Conservation (phyloP, 306 rosid genomes). For the Quercus cerris region DNA sequence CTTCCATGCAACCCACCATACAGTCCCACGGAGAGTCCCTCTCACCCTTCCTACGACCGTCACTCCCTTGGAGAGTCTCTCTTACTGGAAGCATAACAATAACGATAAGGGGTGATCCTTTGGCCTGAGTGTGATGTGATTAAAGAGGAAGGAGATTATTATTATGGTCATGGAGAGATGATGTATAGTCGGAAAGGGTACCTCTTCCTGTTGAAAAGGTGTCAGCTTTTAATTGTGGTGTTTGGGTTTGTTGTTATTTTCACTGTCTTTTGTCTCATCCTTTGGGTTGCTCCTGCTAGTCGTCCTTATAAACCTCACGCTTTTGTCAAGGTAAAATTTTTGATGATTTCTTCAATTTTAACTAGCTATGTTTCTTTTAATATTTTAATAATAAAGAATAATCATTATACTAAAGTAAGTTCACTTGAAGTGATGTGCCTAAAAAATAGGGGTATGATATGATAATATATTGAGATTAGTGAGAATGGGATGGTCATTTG, state of each 20-base stretch:
- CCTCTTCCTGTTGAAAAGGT: conserved; percentile 31
- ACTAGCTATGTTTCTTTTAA: background rate
- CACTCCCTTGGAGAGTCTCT: conserved; percentile 73
- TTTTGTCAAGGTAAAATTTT: conserved; percentile 53
- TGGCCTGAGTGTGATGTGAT: conserved; percentile 50
- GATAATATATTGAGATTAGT: too few species aligned
- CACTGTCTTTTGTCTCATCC: conserved; percentile 59
- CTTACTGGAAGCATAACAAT: conserved; percentile 44
- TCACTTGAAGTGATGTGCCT: too few species aligned
- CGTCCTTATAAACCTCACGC: conserved; percentile 52
- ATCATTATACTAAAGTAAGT: too few species aligned
- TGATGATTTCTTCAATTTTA: too few species aligned
- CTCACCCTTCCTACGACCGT: conserved; percentile 62
- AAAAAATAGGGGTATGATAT: too few species aligned
- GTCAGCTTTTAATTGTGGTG: conserved; percentile 48
- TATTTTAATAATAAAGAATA: background rate
- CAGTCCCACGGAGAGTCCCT: conserved; percentile 64
- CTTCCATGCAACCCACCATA: conserved; percentile 47
- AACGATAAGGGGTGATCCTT: conserved; percentile 53
- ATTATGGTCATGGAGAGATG: conserved; percentile 18
- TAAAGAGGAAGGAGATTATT: conserved; percentile 59
- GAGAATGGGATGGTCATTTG: too few species aligned
- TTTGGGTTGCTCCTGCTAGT: conserved; percentile 51
- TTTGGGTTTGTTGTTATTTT: conserved; percentile 53
- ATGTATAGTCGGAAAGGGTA: too few species aligned